Evolutionary conservation across 192 early-diverging fungal species (phyloP).

Genomic region (Lunasporangiospora selenospora): DNA sequence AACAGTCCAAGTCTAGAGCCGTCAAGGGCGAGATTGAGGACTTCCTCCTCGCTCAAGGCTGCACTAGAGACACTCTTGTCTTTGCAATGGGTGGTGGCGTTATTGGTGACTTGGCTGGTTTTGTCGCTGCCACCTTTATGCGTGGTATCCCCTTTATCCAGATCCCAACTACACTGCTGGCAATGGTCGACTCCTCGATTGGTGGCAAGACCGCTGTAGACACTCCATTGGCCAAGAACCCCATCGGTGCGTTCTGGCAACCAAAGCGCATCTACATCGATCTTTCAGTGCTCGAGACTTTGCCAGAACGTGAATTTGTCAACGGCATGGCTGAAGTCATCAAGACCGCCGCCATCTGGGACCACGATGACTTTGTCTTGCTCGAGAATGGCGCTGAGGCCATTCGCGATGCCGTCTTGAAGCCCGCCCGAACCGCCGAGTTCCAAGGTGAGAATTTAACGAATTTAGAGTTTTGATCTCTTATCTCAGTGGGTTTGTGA

Average conservation of each 20-base stretch:
- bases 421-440: constrained; percentile 39
- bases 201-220: constrained; percentile 98
- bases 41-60: constrained; percentile 82
- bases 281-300: constrained; percentile 78
- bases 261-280: constrained; percentile 95
- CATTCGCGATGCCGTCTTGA: constrained; percentile 77
- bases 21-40: constrained; percentile 91
- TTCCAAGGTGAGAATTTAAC: constrained; percentile 51
- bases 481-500: constrained; percentile 7
- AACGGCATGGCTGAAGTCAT: constrained; percentile 99
- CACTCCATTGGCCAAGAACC: constrained; percentile 93
- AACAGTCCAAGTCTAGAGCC: constrained; percentile 86
- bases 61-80: constrained; percentile 93
- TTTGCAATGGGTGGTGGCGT: constrained; percentile 97
- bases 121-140: constrained; percentile 99
- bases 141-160: constrained; percentile 94
- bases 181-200: constrained; percentile 98
- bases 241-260: constrained; percentile 97
- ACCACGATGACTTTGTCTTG: constrained; percentile 84
- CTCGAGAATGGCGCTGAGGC: constrained; percentile 87
- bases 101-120: constrained; percentile 95
- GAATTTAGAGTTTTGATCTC: background rate
- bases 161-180: constrained; percentile 93
- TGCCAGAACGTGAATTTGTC: constrained; percentile 91
- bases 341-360: constrained; percentile 97